phyloP scores from a whole-genome alignment of 2,329 filamentous ascomycete species.

The Aspergillus pseudoterreus region DNA sequence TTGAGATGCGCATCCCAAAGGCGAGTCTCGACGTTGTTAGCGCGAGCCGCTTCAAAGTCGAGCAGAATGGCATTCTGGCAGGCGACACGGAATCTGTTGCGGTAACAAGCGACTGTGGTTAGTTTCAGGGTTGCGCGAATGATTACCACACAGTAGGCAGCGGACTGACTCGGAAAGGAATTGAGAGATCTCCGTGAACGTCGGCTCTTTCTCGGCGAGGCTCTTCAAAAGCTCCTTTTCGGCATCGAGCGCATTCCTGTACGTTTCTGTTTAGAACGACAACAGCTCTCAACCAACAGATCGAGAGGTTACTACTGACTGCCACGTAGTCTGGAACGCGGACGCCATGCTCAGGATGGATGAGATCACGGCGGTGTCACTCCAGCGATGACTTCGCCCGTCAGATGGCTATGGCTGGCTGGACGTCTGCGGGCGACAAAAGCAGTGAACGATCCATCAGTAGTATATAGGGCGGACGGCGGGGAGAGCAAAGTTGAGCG shows the following conservation, averaged over 20 bases:
- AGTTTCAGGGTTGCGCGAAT: constrained; percentile 5
- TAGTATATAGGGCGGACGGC: constrained; percentile 16
- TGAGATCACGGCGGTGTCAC: constrained; percentile 30
- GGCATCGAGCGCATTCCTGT: constrained; percentile 39
- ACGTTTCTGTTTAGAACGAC: constrained; percentile 15
- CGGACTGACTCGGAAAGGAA: constrained; percentile 36
- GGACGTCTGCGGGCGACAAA: constrained; percentile 45
- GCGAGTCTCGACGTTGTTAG: constrained; percentile 62
- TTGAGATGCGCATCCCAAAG: constrained; percentile 77
- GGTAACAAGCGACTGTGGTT: constrained; percentile 1
- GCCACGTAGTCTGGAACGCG: constrained; percentile 49
- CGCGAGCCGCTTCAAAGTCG: constrained; percentile 50
- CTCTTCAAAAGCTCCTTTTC: constrained; percentile 49
- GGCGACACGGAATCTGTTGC: constrained; percentile 61
- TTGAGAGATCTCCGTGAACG: constrained; percentile 48
- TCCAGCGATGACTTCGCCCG: constrained; percentile 52
- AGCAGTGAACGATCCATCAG: constrained; percentile 55
- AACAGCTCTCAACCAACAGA: constrained; percentile 1
- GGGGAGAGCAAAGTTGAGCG: constrained; percentile 5
- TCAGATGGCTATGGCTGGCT: constrained; percentile 58
- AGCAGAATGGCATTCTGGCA: constrained; percentile 70
- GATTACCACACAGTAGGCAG: not conserved
- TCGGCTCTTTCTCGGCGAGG: constrained; percentile 48
- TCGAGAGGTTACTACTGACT: constrained; percentile 42
- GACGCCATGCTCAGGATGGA: constrained; percentile 39